Evolutionary conservation across 257 asterid genomes (phyloP).

Genomic region (Solanum clarkiae): DNA sequence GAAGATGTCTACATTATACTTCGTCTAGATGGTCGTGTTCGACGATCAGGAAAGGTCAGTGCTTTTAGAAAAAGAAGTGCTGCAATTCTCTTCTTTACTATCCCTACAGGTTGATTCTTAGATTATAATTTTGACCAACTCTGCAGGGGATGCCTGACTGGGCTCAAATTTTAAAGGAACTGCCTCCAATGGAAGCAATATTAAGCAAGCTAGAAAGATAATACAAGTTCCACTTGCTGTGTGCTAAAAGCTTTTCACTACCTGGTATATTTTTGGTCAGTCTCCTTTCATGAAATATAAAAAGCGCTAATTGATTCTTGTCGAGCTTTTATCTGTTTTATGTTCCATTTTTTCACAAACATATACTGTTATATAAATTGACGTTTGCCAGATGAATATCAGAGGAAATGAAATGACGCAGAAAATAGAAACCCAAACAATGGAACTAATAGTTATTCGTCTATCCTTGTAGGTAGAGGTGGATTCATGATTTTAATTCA

Average conservation of each 20-base stretch:
- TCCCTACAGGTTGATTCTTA: neutral
- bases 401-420: neutral
- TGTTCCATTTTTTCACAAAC: neutral
- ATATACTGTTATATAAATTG: neutral
- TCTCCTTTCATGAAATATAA: neutral
- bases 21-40: slow-evolving; percentile 95
- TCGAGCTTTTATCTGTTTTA: neutral
- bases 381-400: neutral
- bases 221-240: neutral
- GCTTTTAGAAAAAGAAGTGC: neutral
- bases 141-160: slow-evolving; percentile 97
- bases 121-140: neutral
- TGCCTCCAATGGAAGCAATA: slow-evolving; percentile 83
- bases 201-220: slow-evolving; percentile 89
- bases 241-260: neutral
- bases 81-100: neutral
- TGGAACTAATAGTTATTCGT: neutral
- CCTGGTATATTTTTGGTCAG: neutral
- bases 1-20: slow-evolving; percentile 91
- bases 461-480: neutral
- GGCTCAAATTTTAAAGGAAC: slow-evolving; percentile 72
- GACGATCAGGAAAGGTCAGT: slow-evolving; percentile 90
- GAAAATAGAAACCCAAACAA: neutral
- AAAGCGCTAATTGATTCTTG: neutral
- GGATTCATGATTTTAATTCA: neutral